These are phyloP conservation scores for Backusella luteola DNA, from an alignment of 192 early-diverging fungal species.

Conservation along the genomic window DNA sequence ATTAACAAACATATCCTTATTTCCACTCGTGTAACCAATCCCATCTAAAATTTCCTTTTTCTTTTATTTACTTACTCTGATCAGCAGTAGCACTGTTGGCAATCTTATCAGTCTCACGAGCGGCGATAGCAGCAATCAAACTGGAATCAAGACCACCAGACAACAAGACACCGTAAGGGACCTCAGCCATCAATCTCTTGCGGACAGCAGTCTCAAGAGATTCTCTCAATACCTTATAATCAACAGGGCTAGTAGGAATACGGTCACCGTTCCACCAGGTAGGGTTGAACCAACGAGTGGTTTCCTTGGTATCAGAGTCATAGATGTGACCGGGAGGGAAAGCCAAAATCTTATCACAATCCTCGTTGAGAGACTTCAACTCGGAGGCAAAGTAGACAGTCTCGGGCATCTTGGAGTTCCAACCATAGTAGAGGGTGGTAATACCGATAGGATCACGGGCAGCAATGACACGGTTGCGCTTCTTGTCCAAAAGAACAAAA, in stretches of 20 bases:
- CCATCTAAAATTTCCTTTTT: background rate
- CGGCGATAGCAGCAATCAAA: conserved; percentile 93
- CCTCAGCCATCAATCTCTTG: conserved; percentile 97
- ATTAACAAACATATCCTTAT: background rate
- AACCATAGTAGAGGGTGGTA: conserved; percentile 96
- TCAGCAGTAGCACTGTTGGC: conserved; percentile 56
- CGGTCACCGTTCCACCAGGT: conserved; percentile 78
- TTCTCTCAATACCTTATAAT: conserved; percentile 75
- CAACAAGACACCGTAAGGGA: conserved; percentile 95
- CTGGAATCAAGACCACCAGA: conserved; percentile 95
- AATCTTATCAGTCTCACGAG: conserved; percentile 75
- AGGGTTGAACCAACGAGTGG: conserved; percentile 86
- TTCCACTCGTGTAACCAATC: background rate
- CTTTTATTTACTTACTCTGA: conserved; percentile 28
- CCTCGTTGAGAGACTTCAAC: conserved; percentile 94
- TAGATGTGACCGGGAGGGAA: conserved; percentile 98
- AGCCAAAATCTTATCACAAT: conserved; percentile 94
- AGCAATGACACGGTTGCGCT: conserved; percentile 78
- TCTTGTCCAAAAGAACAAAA: conserved; percentile 87
- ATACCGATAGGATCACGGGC: conserved; percentile 98
- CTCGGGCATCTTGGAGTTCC: conserved; percentile 74
- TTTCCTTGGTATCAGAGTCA: conserved; percentile 72
- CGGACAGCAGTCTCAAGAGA: conserved; percentile 84
- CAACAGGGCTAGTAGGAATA: conserved; percentile 50
- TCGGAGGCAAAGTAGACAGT: conserved; percentile 94